These are phyloP conservation scores for Stylonectria norvegica DNA, from an alignment of 2,329 filamentous ascomycete genomes.

Conservation along the genomic window DNA sequence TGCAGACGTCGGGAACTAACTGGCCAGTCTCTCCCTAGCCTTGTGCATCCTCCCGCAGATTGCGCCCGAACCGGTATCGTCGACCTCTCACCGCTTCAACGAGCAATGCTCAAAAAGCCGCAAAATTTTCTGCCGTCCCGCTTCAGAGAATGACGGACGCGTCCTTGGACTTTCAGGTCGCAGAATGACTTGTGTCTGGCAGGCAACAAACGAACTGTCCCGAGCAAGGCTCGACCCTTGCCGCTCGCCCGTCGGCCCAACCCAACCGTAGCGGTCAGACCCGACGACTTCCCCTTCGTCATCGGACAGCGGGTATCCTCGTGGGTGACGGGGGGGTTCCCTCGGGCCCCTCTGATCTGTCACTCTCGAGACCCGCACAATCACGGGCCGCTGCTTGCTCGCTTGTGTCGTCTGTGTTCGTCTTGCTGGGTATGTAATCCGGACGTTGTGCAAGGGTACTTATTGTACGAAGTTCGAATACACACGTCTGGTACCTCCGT, in stretches of 20 bases:
- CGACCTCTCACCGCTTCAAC: slow-evolving; percentile 27
- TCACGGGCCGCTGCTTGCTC: no score
- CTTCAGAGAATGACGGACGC: no score
- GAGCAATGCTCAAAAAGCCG: slow-evolving; percentile 17
- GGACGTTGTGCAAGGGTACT: no score
- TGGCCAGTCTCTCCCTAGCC: slow-evolving; percentile 14
- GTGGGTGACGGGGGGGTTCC: not conserved
- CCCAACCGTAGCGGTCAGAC: slow-evolving; percentile 25
- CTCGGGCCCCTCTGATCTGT: not conserved
- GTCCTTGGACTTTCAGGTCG: no score
- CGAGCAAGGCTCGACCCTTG: slow-evolving; percentile 6
- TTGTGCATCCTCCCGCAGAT: slow-evolving; percentile 22
- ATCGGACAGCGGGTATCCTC: slow-evolving; percentile 10
- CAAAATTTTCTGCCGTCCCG: slow-evolving; percentile 21
- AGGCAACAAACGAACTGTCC: slow-evolving; percentile 1
- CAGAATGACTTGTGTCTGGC: no score
- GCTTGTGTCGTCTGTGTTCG: no score
- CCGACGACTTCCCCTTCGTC: slow-evolving; percentile 20
- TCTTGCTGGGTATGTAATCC: no score
- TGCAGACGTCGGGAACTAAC: slow-evolving; percentile 14
- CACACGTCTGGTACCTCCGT: no score
- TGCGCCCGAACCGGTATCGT: slow-evolving; percentile 26
- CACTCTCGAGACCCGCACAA: not conserved
- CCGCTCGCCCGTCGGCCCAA: slow-evolving; percentile 11
- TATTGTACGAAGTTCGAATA: no score